phyloP scores from a whole-genome alignment of 1,139 yeast species.

The Diutina neorugosa region DNA sequence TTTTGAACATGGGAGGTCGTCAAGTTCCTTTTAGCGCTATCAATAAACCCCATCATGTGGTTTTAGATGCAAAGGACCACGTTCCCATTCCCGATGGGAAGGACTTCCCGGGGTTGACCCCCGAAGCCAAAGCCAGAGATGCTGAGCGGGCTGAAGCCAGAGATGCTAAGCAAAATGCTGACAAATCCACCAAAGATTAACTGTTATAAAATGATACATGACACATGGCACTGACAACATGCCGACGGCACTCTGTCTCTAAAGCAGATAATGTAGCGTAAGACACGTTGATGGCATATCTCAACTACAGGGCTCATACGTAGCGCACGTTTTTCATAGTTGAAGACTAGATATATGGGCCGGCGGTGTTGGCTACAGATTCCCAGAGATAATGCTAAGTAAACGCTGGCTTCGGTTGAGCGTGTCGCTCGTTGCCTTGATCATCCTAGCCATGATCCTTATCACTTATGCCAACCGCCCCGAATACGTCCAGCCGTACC shows the following conservation, averaged over 20 bases:
- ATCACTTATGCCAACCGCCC: neutral
- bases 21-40: conserved; percentile 25
- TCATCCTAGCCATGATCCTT: neutral
- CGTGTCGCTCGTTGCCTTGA: neutral
- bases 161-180: neutral
- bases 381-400: neutral
- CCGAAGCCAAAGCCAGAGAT: conserved; percentile 17
- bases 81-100: conserved; percentile 19
- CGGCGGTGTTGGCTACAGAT: neutral
- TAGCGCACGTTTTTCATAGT: neutral
- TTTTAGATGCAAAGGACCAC: conserved; percentile 20
- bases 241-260: neutral
- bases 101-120: conserved; percentile 19
- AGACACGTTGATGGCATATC: neutral
- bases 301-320: neutral
- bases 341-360: neutral
- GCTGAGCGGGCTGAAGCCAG: conserved; percentile 1
- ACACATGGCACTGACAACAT: neutral
- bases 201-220: neutral
- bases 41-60: conserved; percentile 31
- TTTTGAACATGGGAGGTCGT: conserved; percentile 24
- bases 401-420: neutral
- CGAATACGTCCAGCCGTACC: neutral
- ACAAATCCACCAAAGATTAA: neutral
- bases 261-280: neutral